Evolutionary conservation across 2,329 filamentous ascomycete species (phyloP).

Genomic region (Didymosphaeria variabile): DNA sequence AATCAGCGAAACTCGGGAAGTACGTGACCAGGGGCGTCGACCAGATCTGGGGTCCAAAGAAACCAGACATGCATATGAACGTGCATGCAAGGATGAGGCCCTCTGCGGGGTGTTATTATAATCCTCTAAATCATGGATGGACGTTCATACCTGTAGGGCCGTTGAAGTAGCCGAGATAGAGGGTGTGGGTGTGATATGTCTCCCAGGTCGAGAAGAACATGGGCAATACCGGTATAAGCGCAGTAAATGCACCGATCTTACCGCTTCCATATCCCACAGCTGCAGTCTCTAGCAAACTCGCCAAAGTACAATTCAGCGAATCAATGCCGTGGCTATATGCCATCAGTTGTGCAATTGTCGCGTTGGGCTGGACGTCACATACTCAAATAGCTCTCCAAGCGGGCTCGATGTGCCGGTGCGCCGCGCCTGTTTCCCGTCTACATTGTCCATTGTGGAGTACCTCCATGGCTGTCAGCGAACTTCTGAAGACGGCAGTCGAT

Average conservation of each 20-base stretch:
- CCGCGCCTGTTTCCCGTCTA: conserved; percentile 96
- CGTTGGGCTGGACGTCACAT: conserved; percentile 45
- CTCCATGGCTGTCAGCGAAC: conserved; percentile 43
- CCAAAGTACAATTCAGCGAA: conserved; percentile 95
- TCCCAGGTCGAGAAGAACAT: conserved; percentile 99
- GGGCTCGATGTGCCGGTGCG: conserved; percentile 94
- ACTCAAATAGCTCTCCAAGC: conserved; percentile 94
- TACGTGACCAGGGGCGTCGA: conserved; percentile 73
- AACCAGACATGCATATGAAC: conserved; percentile 87
- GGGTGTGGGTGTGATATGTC: conserved; percentile 96
- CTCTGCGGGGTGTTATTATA: conserved; percentile 60
- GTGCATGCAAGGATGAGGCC: conserved; percentile 87
- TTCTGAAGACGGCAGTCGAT: not conserved
- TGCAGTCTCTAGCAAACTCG: conserved; percentile 87
- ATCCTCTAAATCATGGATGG: not conserved
- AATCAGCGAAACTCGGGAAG: conserved; percentile 48
- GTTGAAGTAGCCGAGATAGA: conserved; percentile 96
- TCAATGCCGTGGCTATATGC: conserved; percentile 84
- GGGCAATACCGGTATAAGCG: conserved; percentile 86
- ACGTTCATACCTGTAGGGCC: conserved; percentile 73
- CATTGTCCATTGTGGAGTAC: conserved; percentile 98
- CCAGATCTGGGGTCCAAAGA: conserved; percentile 90
- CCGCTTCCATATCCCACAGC: conserved; percentile 91
- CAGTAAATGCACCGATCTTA: conserved; percentile 87
- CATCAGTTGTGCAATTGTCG: conserved; percentile 36